Evolutionary conservation across 2,329 filamentous ascomycete genomes (phyloP), one percentile per base, ranked within the genome.

Genomic region (Trichophyton rubrum): DNA sequence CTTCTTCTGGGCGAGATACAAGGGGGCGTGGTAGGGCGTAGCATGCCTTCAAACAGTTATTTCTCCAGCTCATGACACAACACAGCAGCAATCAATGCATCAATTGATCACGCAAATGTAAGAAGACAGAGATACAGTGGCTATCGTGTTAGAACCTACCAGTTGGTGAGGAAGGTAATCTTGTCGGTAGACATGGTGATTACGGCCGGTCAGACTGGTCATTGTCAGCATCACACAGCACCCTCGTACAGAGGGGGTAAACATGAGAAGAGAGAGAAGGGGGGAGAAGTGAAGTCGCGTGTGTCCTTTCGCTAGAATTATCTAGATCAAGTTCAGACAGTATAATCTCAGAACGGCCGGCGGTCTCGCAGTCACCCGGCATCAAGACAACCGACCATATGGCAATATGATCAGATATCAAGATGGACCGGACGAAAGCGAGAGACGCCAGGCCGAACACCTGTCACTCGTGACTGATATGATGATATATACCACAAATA

Each of bases 241-340:
- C 59, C 51, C 51, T 55, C 51, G 7, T 35, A 20, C 27, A 33
- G 51, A 33, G 51, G 51, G 69, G 69, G 69, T 70, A 72, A 72
- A 73, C 65, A 68, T 67, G 71, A 70, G 73, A 68, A 72, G 76
- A 41, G 22, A 20, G 35, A 24, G 33, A 20, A 57, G n/a, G 6
- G 11, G 38, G 55, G 22, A 57, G 55, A 57, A 57, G 55, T 57
- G 55, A 57, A 80, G 83, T 83, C 82, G 86, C 86, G 86, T 86
- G 89, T 85, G 83, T 89, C 84, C 86, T 89, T 89, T 85, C 87
- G 86, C 86, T 88, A 85, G 85, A 81, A 88, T 88, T 88, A 86
- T 85, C 84, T 85, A 87, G 85, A 87, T 88, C 86, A 89, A 89
- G 86, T 89, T 88, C 80, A 78, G 77, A 80, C 85, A 85, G 85